phyloP scores from a whole-genome alignment of 2,329 filamentous ascomycete species.

The Phaeosphaeriaceae sp. region DNA sequence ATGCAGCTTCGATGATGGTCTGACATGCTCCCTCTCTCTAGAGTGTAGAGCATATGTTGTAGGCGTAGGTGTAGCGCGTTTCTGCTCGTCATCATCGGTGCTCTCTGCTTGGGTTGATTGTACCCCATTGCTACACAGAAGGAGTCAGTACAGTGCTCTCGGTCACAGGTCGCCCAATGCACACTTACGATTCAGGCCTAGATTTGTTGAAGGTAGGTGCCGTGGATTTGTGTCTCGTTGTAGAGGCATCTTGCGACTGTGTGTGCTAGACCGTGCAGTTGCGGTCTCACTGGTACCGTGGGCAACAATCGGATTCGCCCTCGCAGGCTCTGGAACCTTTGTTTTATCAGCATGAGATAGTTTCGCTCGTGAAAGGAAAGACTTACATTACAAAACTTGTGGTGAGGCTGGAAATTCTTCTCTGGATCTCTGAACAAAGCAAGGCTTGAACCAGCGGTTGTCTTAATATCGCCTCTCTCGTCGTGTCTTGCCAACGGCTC shows the following conservation, averaged over 20 bases:
- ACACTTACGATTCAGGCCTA: slow-evolving; percentile 38
- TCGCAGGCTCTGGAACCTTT: slow-evolving; percentile 29
- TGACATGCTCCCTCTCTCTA: slow-evolving; percentile 29
- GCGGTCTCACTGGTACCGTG: slow-evolving; percentile 40
- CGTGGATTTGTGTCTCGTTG: slow-evolving; percentile 57
- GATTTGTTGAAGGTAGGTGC: slow-evolving; percentile 70
- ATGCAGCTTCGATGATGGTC: slow-evolving; percentile 13
- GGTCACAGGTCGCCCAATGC: neutral
- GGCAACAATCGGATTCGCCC: slow-evolving; percentile 8
- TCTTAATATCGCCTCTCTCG: slow-evolving; percentile 74
- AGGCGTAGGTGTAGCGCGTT: slow-evolving; percentile 18
- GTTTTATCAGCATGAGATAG: slow-evolving; percentile 13
- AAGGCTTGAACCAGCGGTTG: slow-evolving; percentile 73
- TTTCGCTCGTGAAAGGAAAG: neutral
- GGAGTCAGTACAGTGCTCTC: slow-evolving; percentile 16
- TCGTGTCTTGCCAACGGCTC: slow-evolving; percentile 63
- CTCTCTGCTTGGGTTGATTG: slow-evolving; percentile 26
- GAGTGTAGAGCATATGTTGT: slow-evolving; percentile 13
- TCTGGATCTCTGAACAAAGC: slow-evolving; percentile 72
- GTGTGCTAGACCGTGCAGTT: slow-evolving; percentile 46
- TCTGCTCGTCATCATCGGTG: slow-evolving; percentile 19
- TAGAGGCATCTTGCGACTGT: slow-evolving; percentile 51
- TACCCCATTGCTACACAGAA: slow-evolving; percentile 39
- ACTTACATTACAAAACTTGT: slow-evolving; percentile 73
- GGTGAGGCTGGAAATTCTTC: slow-evolving; percentile 74